Evolutionary conservation across 139 green algal genomes (phyloP), one percentile per base, ranked within the genome.

Genomic region (Zygnema cylindricum): DNA sequence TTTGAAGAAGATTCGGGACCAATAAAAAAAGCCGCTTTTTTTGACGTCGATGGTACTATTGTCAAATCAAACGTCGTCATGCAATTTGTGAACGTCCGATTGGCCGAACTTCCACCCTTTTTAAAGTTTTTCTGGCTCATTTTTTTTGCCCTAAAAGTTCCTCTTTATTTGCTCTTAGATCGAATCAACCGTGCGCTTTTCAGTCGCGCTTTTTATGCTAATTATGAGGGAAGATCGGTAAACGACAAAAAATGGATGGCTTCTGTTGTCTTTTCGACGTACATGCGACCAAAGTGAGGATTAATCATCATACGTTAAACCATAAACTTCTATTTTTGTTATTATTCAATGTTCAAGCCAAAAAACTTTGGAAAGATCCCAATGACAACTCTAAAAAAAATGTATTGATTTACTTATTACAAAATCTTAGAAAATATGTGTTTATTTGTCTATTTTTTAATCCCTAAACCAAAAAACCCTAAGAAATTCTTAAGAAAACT

Each of bases 1-100:
- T 30, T 73, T 30, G 57, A 25, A 35, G 30, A 73, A 73, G 30
- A 73, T 73, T 73, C 57, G 57, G 57, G 57, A 73, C 25, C 57
- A 73, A 30, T 30, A 73, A 35, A 73, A 73, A 43, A 79, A 16
- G 71, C 71, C 21, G 89, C 89, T 2, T 93, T 93, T 33, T 93
- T 93, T 69, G 89, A 93, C 63, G 86, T 93, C 55, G 89, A 93
- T 57, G 89, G 89, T 7, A 93, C 89, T 0, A 81, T 93, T n/a
- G 39, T 49, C 22, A 81, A 82, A 21, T 86, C 76, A 39, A 93
- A 93, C 76, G 42, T 93, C 7, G 89, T 93, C 25, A 3, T 49
- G 54, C 69, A 77, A 1, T 92, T 86, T 76, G 78, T 79, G 1
- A 33, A 85, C 1, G 21, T 49, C 1, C 69, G 75, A 1, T 30